Evolutionary conservation across 208 protist genomes (phyloP).

Genomic region (Balamuthia mandrillaris): DNA sequence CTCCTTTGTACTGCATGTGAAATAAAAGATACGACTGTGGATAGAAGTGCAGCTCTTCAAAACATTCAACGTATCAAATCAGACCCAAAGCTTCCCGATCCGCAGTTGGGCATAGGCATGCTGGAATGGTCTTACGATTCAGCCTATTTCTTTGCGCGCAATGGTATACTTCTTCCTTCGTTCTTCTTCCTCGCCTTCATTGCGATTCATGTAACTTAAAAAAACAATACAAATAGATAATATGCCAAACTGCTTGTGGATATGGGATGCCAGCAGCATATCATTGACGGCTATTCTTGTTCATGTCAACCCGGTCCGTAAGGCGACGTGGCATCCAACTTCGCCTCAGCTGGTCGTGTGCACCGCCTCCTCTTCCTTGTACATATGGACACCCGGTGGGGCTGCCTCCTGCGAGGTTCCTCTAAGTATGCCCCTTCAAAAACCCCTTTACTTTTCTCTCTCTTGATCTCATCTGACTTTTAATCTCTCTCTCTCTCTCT

Average conservation of each 20-base stretch:
- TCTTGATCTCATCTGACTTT: background rate
- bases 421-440: background rate
- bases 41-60: background rate
- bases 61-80: background rate
- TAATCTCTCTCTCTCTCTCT: background rate
- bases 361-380: background rate
- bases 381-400: background rate
- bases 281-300: background rate
- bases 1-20: background rate
- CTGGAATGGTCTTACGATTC: conserved; percentile 2
- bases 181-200: background rate
- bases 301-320: background rate
- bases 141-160: background rate
- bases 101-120: background rate
- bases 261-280: conserved; percentile 10
- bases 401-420: background rate
- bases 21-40: background rate
- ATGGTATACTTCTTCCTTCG: background rate
- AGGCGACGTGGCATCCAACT: background rate
- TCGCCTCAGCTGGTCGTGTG: background rate
- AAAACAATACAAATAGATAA: background rate
- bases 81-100: background rate
- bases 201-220: background rate
- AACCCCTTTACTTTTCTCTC: too few species aligned
- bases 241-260: background rate